Conservation (phyloP, 768 basidiomycete genomes). For the Suillus paluster region DNA sequence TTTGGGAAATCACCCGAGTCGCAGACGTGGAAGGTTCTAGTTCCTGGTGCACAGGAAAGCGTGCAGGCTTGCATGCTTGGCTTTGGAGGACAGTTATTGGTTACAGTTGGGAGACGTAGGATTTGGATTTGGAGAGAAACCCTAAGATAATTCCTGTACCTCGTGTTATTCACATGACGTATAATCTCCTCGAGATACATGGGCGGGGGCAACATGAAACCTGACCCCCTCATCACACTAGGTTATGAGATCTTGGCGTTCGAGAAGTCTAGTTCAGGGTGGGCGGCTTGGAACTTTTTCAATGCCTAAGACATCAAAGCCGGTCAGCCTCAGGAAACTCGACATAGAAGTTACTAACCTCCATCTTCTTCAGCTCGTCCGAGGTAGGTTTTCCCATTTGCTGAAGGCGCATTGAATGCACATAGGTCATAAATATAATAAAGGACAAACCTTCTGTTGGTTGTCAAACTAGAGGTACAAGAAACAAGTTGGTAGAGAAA, state of each 20-base stretch:
- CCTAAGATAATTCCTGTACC: slow-evolving; percentile 15
- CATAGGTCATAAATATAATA: background rate
- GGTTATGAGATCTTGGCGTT: slow-evolving; percentile 82
- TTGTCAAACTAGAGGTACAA: slow-evolving; percentile 44
- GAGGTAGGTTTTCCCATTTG: slow-evolving; percentile 97
- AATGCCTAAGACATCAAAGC: slow-evolving; percentile 56
- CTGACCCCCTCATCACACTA: background rate
- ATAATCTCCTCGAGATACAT: slow-evolving; percentile 1
- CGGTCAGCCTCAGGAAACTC: slow-evolving; percentile 3
- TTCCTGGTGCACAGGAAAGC: slow-evolving; percentile 19
- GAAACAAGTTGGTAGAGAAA: slow-evolving; percentile 1
- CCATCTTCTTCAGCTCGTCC: slow-evolving; percentile 91
- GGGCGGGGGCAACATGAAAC: background rate
- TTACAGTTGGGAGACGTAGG: slow-evolving; percentile 25
- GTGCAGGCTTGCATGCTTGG: slow-evolving; percentile 49
- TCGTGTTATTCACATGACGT: slow-evolving; percentile 7
- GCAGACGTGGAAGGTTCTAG: slow-evolving; percentile 25
- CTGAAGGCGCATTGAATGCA: slow-evolving; percentile 42
- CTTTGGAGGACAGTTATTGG: slow-evolving; percentile 41
- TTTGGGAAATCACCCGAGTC: slow-evolving; percentile 22
- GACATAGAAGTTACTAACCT: slow-evolving; percentile 49
- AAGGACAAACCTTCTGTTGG: slow-evolving; percentile 43
- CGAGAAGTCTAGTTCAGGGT: slow-evolving; percentile 95
- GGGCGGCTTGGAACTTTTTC: slow-evolving; percentile 85
- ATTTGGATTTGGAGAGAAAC: slow-evolving; percentile 31